A percentile compares a stretch with the other conserved stretches of the same genome.
phyloP scores from a whole-genome alignment of 805 yeast genomes.

The Ogataea wickerhamii region DNA sequence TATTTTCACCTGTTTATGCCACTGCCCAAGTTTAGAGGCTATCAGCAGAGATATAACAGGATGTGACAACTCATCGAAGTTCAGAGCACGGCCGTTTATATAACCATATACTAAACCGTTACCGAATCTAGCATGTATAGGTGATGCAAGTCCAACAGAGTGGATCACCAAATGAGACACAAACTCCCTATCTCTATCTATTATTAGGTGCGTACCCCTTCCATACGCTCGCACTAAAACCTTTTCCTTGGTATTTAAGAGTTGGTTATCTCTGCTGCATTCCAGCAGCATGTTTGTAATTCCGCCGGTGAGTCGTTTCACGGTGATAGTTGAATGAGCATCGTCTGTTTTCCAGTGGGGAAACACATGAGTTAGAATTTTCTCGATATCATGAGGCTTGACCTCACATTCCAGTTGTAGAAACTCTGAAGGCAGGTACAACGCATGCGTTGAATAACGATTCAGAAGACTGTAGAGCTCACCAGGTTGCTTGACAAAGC shows the following conservation, averaged over 20 bases:
- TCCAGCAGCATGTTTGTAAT: slow-evolving; percentile 58
- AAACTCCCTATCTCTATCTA: slow-evolving; percentile 71
- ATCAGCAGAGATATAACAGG: slow-evolving; percentile 50
- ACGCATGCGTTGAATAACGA: slow-evolving; percentile 42
- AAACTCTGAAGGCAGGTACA: slow-evolving; percentile 44
- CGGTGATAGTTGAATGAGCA: slow-evolving; percentile 27
- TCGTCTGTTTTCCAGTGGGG: slow-evolving; percentile 31
- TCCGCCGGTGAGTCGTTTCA: slow-evolving; percentile 55
- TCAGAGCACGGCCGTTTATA: slow-evolving; percentile 59
- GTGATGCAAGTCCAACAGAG: slow-evolving; percentile 61
- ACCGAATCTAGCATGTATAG: slow-evolving; percentile 61
- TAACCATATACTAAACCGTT: slow-evolving; percentile 74
- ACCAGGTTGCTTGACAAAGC: slow-evolving; percentile 2
- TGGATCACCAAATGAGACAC: slow-evolving; percentile 64
- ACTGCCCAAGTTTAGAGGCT: slow-evolving; percentile 64
- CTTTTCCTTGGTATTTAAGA: slow-evolving; percentile 26
- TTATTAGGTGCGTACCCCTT: slow-evolving; percentile 64
- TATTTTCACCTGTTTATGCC: slow-evolving; percentile 55
- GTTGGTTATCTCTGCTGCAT: slow-evolving; percentile 32
- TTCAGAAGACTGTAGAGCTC: slow-evolving; percentile 18
- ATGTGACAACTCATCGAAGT: slow-evolving; percentile 49
- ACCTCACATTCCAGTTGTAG: slow-evolving; percentile 34
- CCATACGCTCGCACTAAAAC: slow-evolving; percentile 71
- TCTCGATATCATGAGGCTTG: slow-evolving; percentile 36
- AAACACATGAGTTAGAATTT: slow-evolving; percentile 41